Evolutionary conservation across 176 grass and related monocot species (phyloP), one percentile per base, ranked within the genome.

Genomic region (Elymus sibiricus): DNA sequence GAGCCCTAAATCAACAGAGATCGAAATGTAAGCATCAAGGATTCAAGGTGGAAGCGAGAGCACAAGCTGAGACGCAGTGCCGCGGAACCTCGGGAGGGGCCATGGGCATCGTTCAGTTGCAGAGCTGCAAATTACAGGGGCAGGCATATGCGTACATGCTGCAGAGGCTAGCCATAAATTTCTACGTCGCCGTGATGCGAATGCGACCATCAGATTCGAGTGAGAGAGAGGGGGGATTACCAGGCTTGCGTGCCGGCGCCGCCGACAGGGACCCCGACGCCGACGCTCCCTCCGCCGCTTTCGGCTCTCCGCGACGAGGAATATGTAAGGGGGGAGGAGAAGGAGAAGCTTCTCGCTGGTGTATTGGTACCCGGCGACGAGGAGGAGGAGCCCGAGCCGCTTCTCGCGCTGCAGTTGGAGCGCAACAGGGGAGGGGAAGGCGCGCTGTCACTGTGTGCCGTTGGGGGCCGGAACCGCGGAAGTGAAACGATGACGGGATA

Each of bases 321-420:
- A n/a, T 34, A 62, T 9, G 46, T 25, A 47, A 47, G 63, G 4
- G 77, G 64, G 32, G 55, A 47, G 7, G 12, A 19, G 1, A 22
- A 21, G 11, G 31, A 19, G 76, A 35, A 24, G 51, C 59, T 76
- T 32, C 73, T 76, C 44, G 21, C 15, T 46, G 15, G 44, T 53
- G 46, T 44, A 76, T 19, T 25, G 60, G 10, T 0, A 34, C 39
- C 29, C 78, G 71, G 68, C 38, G 5, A 25, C 27, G 42, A 49
- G 3, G 43, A 83, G 65, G 65, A 58, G 32, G 66, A 66, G 34
- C n/a, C 27, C 47, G 19, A 34, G 65, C 66, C 32, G 66, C 80
- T 71, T 70, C 31, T 55, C 13, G 80, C 80, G 63, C 64, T 39
- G 80, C 66, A 72, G 67, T 29, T 59, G 8, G 65, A 68, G 64